Evolutionary conservation across 768 basidiomycete genomes (phyloP).

Genomic region (Mycena haematopus): DNA sequence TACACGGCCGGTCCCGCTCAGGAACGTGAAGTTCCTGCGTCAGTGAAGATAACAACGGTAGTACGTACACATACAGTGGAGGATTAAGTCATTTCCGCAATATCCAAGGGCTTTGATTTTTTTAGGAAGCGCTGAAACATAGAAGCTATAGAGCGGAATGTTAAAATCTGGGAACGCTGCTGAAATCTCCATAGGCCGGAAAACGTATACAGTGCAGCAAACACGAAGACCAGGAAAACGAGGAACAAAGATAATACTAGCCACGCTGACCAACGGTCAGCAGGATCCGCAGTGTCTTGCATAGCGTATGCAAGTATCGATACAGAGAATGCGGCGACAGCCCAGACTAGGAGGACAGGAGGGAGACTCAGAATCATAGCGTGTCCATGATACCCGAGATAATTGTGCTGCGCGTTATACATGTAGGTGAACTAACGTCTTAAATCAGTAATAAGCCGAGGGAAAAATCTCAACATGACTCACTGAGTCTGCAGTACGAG

Average conservation of each 20-base stretch:
- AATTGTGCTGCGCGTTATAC: conserved; percentile 53
- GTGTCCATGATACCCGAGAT: conserved; percentile 54
- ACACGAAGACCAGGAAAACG: conserved; percentile 45
- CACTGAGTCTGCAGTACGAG: conserved; percentile 51
- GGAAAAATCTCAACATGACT: conserved; percentile 15
- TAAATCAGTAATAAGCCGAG: conserved; percentile 7
- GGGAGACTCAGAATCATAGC: conserved; percentile 59
- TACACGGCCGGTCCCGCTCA: no score
- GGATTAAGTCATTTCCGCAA: conserved; percentile 22
- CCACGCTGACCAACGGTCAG: conserved; percentile 44
- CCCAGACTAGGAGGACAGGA: conserved; percentile 61
- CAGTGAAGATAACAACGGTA: neutral
- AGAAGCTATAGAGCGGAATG: neutral
- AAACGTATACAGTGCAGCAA: conserved; percentile 53
- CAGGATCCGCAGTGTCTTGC: conserved; percentile 39
- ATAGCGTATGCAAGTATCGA: conserved; percentile 53
- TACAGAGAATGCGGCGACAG: conserved; percentile 54
- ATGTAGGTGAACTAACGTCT: conserved; percentile 59
- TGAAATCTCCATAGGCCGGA: conserved; percentile 57
- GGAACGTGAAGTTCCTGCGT: no score
- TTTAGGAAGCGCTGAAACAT: neutral
- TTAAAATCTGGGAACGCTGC: conserved; percentile 23
- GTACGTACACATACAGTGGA: neutral
- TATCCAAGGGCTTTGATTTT: conserved; percentile 11
- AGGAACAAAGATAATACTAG: conserved; percentile 48